Conservation (phyloP, 192 early-diverging fungal species). For the Coemansia sp. region DNA sequence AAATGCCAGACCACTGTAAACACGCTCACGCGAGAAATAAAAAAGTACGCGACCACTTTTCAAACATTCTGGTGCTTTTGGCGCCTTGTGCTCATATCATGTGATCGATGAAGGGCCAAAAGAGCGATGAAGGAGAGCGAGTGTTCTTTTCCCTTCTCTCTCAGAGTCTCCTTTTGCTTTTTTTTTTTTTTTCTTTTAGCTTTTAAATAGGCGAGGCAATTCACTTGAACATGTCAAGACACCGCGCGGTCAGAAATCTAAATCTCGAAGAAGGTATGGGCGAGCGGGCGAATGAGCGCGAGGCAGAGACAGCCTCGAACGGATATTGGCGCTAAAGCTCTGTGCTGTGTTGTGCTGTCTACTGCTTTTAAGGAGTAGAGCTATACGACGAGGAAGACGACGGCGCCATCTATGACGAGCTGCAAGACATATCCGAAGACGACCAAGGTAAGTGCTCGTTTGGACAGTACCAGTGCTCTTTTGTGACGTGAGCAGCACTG, state of each 20-base stretch:
- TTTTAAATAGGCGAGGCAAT: not conserved
- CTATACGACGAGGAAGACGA: slow-evolving; percentile 44
- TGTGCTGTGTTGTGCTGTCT: not conserved
- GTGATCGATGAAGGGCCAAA: not conserved
- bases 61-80: not conserved
- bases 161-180: not conserved
- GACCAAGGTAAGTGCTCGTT: slow-evolving; percentile 24
- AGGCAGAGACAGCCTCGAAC: not conserved
- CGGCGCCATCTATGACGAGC: slow-evolving; percentile 28
- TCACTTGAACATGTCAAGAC: slow-evolving; percentile 42
- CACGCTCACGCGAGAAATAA: not conserved
- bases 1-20: not conserved
- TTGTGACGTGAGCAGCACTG: not conserved
- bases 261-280: slow-evolving; percentile 48
- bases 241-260: slow-evolving; percentile 45
- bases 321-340: not conserved
- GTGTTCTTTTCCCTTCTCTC: not conserved
- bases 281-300: not conserved
- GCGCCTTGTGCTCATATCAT: not conserved
- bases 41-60: not conserved
- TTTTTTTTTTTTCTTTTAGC: not conserved
- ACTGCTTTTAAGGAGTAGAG: slow-evolving; percentile 22
- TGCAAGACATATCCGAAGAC: slow-evolving; percentile 50
- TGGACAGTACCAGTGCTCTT: not conserved
- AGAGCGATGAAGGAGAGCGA: not conserved